Evolutionary conservation across 2,329 filamentous ascomycete species (phyloP), one percentile per base, ranked within the genome.

Genomic region (Curvularia sp.): DNA sequence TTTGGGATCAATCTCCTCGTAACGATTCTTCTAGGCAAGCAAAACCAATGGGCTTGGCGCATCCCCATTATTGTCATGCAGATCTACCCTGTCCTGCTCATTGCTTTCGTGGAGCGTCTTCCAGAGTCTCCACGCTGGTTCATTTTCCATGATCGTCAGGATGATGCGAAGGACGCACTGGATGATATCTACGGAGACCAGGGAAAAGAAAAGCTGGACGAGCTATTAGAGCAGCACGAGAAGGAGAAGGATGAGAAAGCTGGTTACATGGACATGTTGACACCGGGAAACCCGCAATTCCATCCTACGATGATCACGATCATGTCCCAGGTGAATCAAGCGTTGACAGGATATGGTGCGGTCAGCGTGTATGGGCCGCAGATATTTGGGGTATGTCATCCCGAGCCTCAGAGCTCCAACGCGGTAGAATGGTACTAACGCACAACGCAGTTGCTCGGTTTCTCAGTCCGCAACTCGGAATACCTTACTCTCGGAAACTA

Each of bases 301-400:
- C 86, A 88, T 63, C 84, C 86, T 0, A 87, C 84, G 1, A 79
- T 87, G 65, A 76, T 88, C 23, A 86, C 84, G 0, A 78, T 88
- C 47, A 87, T 88, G 85, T 84, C 85, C 1, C 85, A 88, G 69
- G 72, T 87, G 64, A 87, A 87, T 64, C 86, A 88, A 70, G 84
- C 83, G 0, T 72, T 86, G 49, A 86, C 84, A 0, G 83, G 84
- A 3, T 86, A 86, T 53, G 84, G 84, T 2, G 86, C 86, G 0
- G 83, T 88, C 2, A 85, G 82, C 18, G 85, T 88, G 2, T 88
- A 88, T 57, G 86, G 86, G 0, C 85, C 85, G 2, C 86, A 88
- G 63, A 87, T 88, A 52, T 88, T 88, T 69, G 81, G 86, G 53
- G 73, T 74, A 61, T 63, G 68, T 28, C 5, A 25, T 12, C 1